These are phyloP conservation scores for Gymnopus androsaceus DNA, from an alignment of 1,284 basidiomycete genomes.

Conservation along the genomic window DNA sequence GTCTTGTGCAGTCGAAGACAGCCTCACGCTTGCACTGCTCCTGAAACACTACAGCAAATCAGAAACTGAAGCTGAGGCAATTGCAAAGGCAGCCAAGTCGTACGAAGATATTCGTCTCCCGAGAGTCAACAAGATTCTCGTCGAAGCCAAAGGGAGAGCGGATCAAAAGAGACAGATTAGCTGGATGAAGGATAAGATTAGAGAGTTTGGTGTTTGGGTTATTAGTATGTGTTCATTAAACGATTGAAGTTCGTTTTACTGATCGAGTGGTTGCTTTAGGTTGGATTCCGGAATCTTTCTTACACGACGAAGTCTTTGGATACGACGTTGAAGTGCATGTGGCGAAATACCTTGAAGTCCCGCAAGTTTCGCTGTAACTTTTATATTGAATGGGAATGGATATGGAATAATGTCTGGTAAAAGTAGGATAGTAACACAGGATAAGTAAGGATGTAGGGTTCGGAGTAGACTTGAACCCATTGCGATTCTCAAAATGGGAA, in stretches of 20 bases:
- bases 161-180: slow-evolving; percentile 5
- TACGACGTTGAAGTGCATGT: slow-evolving; percentile 5
- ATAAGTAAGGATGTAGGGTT: not conserved
- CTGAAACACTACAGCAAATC: slow-evolving; percentile 5
- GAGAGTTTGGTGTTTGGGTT: slow-evolving; percentile 3
- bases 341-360: slow-evolving; percentile 4
- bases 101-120: slow-evolving; percentile 9
- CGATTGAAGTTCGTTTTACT: not conserved
- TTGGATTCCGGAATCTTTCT: slow-evolving; percentile 1
- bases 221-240: not conserved
- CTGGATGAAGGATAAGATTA: slow-evolving; percentile 6
- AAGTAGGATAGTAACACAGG: not conserved
- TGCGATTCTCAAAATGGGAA: slow-evolving; percentile 59
- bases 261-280: not conserved
- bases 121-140: slow-evolving; percentile 7
- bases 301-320: slow-evolving; percentile 8
- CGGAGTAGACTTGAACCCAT: slow-evolving; percentile 48
- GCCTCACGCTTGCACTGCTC: slow-evolving; percentile 6
- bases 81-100: not conserved
- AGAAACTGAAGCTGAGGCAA: not conserved
- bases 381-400: not conserved
- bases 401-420: not conserved
- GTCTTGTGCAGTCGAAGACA: slow-evolving; percentile 9
- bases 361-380: not conserved
- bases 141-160: slow-evolving; percentile 2